Evolutionary conservation across 345 rosid species (phyloP).

Genomic region (Melastoma malabathricum): DNA sequence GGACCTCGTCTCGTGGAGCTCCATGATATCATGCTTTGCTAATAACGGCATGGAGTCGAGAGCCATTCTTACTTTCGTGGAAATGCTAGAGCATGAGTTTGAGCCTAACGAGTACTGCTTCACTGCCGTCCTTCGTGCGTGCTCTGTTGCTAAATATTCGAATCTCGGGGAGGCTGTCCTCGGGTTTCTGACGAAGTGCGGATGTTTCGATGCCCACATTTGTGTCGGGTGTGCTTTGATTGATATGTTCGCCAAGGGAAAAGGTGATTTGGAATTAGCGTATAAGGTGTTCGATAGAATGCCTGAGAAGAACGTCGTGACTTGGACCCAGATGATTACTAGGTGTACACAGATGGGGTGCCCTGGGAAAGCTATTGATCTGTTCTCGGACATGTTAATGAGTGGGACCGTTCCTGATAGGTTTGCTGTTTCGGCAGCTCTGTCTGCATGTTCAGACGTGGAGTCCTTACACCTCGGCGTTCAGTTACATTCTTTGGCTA

Average conservation of each 20-base stretch:
- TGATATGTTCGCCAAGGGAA: slow-evolving; percentile 57
- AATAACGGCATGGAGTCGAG: slow-evolving; percentile 28
- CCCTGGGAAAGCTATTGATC: slow-evolving; percentile 29
- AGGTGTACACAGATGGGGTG: slow-evolving; percentile 41
- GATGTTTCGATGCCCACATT: slow-evolving; percentile 38
- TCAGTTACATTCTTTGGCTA: slow-evolving; percentile 59
- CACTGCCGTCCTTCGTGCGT: slow-evolving; percentile 20
- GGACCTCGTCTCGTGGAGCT: slow-evolving; percentile 69
- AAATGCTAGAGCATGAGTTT: slow-evolving; percentile 19
- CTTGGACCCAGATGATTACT: slow-evolving; percentile 40
- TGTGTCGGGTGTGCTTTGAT: slow-evolving; percentile 68
- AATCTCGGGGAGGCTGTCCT: slow-evolving; percentile 25
- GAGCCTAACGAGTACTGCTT: no score
- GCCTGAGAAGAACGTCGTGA: slow-evolving; percentile 41
- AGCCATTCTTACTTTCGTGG: slow-evolving; percentile 31
- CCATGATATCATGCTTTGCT: slow-evolving; percentile 57
- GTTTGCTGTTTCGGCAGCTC: slow-evolving; percentile 45
- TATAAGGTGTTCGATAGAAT: slow-evolving; percentile 53
- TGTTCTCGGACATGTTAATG: slow-evolving; percentile 43
- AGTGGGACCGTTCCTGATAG: slow-evolving; percentile 42
- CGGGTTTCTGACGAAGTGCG: slow-evolving; percentile 54
- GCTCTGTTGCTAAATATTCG: slow-evolving; percentile 26
- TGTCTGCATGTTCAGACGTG: slow-evolving; percentile 44
- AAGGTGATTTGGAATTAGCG: slow-evolving; percentile 30
- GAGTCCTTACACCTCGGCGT: slow-evolving; percentile 19